A percentile compares a stretch with the other conserved stretches of the same genome.
phyloP scores from a whole-genome alignment of 768 basidiomycete genomes.

The Hypholoma sublateritium region DNA sequence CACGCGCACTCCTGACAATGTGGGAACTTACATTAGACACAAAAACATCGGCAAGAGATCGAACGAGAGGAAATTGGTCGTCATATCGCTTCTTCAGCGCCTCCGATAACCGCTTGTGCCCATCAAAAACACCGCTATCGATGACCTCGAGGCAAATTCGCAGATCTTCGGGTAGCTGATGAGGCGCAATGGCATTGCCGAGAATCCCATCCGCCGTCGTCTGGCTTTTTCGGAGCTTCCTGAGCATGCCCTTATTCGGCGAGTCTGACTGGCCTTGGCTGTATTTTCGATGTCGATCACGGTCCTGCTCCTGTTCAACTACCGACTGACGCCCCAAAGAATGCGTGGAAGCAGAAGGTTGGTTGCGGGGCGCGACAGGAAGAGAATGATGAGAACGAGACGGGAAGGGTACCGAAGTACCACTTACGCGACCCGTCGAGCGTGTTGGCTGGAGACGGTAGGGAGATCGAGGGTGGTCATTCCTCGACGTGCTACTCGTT shows the following conservation, averaged over 20 bases:
- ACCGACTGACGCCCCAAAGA: slow-evolving; percentile 74
- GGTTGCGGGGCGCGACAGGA: slow-evolving; percentile 63
- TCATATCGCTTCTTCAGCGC: slow-evolving; percentile 90
- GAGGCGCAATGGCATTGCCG: slow-evolving; percentile 63
- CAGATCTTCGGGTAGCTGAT: slow-evolving; percentile 85
- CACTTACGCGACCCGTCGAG: slow-evolving; percentile 37
- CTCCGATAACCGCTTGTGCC: slow-evolving; percentile 83
- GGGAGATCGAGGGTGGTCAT: slow-evolving; percentile 75
- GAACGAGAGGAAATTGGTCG: slow-evolving; percentile 92
- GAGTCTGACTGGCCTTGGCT: slow-evolving; percentile 41
- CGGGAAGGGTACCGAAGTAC: slow-evolving; percentile 68
- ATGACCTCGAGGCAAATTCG: slow-evolving; percentile 85
- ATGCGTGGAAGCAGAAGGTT: slow-evolving; percentile 62
- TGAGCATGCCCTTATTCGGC: slow-evolving; percentile 52
- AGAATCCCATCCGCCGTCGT: slow-evolving; percentile 47
- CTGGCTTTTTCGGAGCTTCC: slow-evolving; percentile 69
- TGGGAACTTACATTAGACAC: slow-evolving; percentile 74
- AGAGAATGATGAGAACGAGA: slow-evolving; percentile 79
- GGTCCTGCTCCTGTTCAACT: slow-evolving; percentile 37
- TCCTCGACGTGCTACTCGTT: slow-evolving; percentile 40
- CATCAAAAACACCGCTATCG: slow-evolving; percentile 82
- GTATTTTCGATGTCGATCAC: slow-evolving; percentile 49
- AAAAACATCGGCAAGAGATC: slow-evolving; percentile 94
- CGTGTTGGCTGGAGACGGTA: slow-evolving; percentile 55
- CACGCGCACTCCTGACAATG: slow-evolving; percentile 10